A percentile compares a stretch with the other conserved stretches of the same genome.
Conservation (phyloP, 2,329 filamentous ascomycete species). For the Eurotiales sp. region DNA sequence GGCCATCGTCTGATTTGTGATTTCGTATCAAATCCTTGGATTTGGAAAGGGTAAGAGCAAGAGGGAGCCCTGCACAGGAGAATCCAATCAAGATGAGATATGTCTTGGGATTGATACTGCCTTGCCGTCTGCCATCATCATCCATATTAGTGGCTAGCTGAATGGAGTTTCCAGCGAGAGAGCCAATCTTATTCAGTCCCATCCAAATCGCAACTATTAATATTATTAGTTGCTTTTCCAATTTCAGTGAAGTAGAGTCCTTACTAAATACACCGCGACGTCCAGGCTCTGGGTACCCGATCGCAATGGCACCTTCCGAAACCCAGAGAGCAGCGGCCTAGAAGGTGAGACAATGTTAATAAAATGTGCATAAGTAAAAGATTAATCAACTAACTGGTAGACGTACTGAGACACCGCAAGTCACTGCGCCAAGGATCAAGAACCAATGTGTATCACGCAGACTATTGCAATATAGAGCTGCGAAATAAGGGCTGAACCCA, state of each 20-base stretch:
- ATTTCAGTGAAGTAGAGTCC: not conserved
- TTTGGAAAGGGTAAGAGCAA: constrained; percentile 42
- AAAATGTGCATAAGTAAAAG: too few species aligned
- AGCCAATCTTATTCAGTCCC: constrained; percentile 49
- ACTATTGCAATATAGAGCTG: constrained; percentile 44
- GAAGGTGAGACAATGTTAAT: too few species aligned
- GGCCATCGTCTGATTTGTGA: constrained; percentile 13
- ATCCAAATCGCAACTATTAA: constrained; percentile 48
- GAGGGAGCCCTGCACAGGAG: constrained; percentile 44
- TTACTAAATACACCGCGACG: constrained; percentile 35
- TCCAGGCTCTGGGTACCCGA: constrained; percentile 42
- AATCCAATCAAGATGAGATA: constrained; percentile 40
- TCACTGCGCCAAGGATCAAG: constrained; percentile 41
- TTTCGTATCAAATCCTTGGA: constrained; percentile 43
- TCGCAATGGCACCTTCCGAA: constrained; percentile 36
- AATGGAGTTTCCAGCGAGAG: constrained; percentile 50
- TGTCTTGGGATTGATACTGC: constrained; percentile 43
- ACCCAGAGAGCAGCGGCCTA: constrained; percentile 39
- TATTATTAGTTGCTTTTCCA: not conserved
- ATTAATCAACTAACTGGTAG: not conserved
- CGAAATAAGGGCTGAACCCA: constrained; percentile 44
- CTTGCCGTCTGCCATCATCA: constrained; percentile 29
- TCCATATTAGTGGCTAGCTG: constrained; percentile 47
- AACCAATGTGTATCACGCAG: constrained; percentile 44
- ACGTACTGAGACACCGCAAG: constrained; percentile 37